phyloP scores from a whole-genome alignment of 345 rosid genomes.

The Clarkia xantiana region DNA sequence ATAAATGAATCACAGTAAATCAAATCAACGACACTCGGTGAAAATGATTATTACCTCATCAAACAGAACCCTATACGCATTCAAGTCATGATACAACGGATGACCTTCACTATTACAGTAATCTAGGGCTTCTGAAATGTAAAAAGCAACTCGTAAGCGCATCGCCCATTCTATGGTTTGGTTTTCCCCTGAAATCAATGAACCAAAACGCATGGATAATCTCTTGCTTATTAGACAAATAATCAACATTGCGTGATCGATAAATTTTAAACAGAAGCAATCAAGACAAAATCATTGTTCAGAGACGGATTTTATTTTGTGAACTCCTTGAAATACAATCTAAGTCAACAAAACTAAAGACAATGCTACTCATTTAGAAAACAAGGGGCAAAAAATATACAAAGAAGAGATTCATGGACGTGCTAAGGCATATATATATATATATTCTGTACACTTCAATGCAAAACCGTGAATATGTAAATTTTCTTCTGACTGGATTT shows the following conservation, averaged over 20 bases:
- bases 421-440: too few species aligned
- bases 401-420: too few species aligned
- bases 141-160: conserved; percentile 83
- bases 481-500: too few species aligned
- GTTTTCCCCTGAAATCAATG: conserved; percentile 59
- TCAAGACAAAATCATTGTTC: too few species aligned
- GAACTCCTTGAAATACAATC: too few species aligned
- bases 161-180: conserved; percentile 94
- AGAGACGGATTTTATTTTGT: too few species aligned
- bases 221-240: background rate
- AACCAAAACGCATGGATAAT: conserved; percentile 9
- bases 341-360: too few species aligned
- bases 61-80: conserved; percentile 93
- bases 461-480: too few species aligned
- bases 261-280: too few species aligned
- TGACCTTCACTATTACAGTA: conserved; percentile 68
- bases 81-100: conserved; percentile 86
- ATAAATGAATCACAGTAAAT: background rate
- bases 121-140: conserved; percentile 87
- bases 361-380: too few species aligned
- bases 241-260: background rate
- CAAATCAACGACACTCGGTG: background rate
- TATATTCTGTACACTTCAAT: too few species aligned
- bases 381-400: too few species aligned
- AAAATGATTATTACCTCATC: conserved; percentile 54